Evolutionary conservation across 176 grass and related monocot genomes (phyloP).

Genomic region (Pharus latifolius): DNA sequence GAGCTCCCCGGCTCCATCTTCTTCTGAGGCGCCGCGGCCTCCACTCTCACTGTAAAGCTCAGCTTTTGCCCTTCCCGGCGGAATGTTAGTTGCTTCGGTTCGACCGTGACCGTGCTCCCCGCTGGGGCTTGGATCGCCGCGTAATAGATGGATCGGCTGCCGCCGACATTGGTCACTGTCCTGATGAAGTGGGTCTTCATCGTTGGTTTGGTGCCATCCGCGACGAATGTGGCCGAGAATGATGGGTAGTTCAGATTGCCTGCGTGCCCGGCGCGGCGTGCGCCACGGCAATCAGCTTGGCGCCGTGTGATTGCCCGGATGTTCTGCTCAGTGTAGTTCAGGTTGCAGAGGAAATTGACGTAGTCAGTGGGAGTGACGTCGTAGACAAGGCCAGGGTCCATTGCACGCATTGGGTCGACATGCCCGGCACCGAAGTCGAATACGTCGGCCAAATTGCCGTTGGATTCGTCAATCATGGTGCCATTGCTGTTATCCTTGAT

Average conservation of each 20-base stretch:
- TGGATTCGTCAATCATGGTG: conserved; percentile 73
- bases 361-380: conserved; percentile 48
- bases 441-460: conserved; percentile 31
- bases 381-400: conserved; percentile 88
- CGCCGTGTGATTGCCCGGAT: conserved; percentile 73
- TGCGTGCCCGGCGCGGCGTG: conserved; percentile 49
- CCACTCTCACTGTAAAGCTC: conserved; percentile 64
- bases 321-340: conserved; percentile 84
- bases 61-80: conserved; percentile 75
- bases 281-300: conserved; percentile 44
- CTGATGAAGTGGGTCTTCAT: conserved; percentile 69
- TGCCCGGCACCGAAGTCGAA: conserved; percentile 82
- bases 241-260: conserved; percentile 92
- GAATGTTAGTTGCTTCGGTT: conserved; percentile 54
- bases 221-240: conserved; percentile 43
- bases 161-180: conserved; percentile 66
- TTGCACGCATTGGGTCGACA: conserved; percentile 86
- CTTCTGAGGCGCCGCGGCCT: conserved; percentile 9
- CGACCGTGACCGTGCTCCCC: conserved; percentile 63
- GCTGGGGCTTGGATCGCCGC: conserved; percentile 32
- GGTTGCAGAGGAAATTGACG: conserved; percentile 70
- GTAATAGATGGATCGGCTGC: conserved; percentile 34
- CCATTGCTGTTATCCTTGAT: conserved; percentile 55
- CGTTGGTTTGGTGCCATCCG: background rate
- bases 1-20: conserved; percentile 92